Percentiles rank a stretch among this genome's conserved stretches.
These are phyloP conservation scores for Saccharomycopsis phalli DNA, from an alignment of 1,139 yeast species.

Conservation along the genomic window DNA sequence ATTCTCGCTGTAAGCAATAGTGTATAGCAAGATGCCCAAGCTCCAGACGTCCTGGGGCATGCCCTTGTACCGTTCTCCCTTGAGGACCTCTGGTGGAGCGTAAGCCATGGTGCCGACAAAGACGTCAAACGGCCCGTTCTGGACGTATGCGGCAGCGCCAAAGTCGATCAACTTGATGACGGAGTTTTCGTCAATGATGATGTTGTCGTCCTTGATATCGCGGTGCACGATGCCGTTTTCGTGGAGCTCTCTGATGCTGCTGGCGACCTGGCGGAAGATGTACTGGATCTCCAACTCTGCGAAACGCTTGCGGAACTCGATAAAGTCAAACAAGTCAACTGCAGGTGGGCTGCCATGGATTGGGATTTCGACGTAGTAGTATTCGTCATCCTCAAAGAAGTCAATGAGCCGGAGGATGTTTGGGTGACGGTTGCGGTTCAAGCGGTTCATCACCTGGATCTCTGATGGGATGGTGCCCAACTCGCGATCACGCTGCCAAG, in stretches of 20 bases:
- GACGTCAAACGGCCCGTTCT: slow-evolving; percentile 91
- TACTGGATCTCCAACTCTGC: slow-evolving; percentile 64
- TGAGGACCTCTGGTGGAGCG: slow-evolving; percentile 92
- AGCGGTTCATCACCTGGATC: slow-evolving; percentile 80
- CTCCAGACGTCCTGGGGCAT: slow-evolving; percentile 98
- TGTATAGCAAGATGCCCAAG: slow-evolving; percentile 78
- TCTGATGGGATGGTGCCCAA: slow-evolving; percentile 93
- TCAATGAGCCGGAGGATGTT: slow-evolving; percentile 78
- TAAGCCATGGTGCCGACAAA: slow-evolving; percentile 96
- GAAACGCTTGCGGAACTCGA: slow-evolving; percentile 77
- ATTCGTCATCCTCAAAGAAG: slow-evolving; percentile 84
- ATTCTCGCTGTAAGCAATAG: slow-evolving; percentile 86
- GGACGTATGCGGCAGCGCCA: slow-evolving; percentile 87
- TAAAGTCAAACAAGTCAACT: slow-evolving; percentile 82
- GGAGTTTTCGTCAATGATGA: slow-evolving; percentile 74
- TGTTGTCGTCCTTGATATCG: slow-evolving; percentile 91
- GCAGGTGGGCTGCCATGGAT: slow-evolving; percentile 86
- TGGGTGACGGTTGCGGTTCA: slow-evolving; percentile 72
- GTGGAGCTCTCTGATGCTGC: slow-evolving; percentile 76
- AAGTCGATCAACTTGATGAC: slow-evolving; percentile 83
- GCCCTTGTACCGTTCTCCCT: slow-evolving; percentile 84
- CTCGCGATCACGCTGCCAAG: slow-evolving; percentile 90
- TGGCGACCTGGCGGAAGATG: slow-evolving; percentile 71
- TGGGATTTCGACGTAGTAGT: slow-evolving; percentile 84
- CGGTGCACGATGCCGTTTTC: slow-evolving; percentile 83